Evolutionary conservation across 306 rosid genomes (phyloP), one percentile per base, ranked within the genome.

Genomic region (Leucaena leucocephala): DNA sequence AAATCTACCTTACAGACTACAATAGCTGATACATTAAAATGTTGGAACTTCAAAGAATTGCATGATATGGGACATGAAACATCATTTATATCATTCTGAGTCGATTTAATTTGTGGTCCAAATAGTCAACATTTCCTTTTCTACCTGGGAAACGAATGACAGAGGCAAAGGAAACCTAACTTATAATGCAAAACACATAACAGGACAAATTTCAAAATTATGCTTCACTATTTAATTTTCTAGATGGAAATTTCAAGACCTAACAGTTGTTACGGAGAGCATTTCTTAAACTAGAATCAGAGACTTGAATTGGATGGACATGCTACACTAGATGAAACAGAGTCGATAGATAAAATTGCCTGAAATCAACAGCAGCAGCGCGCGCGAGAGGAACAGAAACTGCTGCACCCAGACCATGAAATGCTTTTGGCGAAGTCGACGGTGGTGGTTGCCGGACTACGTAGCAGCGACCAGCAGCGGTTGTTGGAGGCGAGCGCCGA

Each of bases 341-440:
- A n/a, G 49, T 66, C 2, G 48, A 40, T 66, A 12, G 40, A 66
- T 66, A 69, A 46, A 12, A 34, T 76, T 81, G 82, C 97, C 98
- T 88, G 89, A 92, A 92, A 85, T 94, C 97, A 76, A 86, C 42
- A 8, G 90, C 68, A 80, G 89, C 54, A 46, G 86, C 6, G 13
- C 70, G 78, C 16, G 82, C 81, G 72, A 73, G 85, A 17, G 86
- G 79, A 67, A 44, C 52, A 67, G 94, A 75, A 55, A 76, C 34
- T 9, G 91, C 76, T 19, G 88, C 27, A 77, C 90, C 85, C 72
- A 83, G 82, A 82, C 88, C 93, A 27, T 59, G 49, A 42, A 75
- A 42, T 22, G 85, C 83, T 79, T 89, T 74, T 54, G 90, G n/a
- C n/a, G n/a, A n/a, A n/a, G n/a, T n/a, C n/a, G n/a, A n/a, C n/a